These are phyloP conservation scores for Diutina ranongensis DNA, from an alignment of 1,139 yeast species.

Conservation along the genomic window DNA sequence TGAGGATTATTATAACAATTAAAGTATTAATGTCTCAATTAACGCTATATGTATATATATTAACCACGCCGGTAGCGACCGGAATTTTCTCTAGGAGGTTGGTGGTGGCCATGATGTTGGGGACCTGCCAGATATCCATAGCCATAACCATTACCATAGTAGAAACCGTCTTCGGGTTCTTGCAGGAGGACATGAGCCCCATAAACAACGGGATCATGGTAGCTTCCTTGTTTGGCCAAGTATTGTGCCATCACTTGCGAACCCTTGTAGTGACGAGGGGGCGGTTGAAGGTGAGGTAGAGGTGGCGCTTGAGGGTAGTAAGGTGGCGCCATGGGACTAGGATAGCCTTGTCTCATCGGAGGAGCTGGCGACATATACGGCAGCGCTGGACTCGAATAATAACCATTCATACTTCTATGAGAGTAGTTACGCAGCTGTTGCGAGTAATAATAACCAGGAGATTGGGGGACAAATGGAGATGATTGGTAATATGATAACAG, in stretches of 20 bases:
- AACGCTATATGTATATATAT: not conserved
- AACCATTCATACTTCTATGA: not conserved
- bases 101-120: not conserved
- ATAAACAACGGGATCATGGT: not conserved
- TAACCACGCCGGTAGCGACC: not conserved
- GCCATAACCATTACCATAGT: not conserved
- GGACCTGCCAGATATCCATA: not conserved
- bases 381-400: not conserved
- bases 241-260: constrained; percentile 65
- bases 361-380: not conserved
- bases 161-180: not conserved
- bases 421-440: not conserved
- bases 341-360: not conserved
- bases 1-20: not conserved
- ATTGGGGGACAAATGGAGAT: not conserved
- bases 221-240: constrained; percentile 33
- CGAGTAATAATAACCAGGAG: not conserved
- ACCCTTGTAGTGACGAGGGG: not conserved
- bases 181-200: not conserved
- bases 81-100: not conserved
- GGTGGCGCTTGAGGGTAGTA: not conserved
- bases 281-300: not conserved
- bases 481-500: constrained; percentile 3
- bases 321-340: not conserved
- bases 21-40: not conserved